phyloP scores from a whole-genome alignment of 768 basidiomycete genomes.

The Suillus variegatus region DNA sequence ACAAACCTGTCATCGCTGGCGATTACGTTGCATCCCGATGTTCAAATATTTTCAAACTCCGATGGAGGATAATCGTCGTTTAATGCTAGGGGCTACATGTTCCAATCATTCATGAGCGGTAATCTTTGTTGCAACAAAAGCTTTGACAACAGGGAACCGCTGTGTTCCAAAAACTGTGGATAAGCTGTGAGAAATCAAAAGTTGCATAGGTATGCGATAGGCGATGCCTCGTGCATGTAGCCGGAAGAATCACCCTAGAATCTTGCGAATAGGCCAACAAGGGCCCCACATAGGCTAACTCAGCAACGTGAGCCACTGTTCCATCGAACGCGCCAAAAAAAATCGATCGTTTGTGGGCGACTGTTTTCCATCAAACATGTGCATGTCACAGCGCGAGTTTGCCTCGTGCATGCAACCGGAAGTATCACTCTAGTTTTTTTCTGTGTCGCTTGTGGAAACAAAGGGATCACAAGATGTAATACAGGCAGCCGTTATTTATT shows the following conservation, averaged over 20 bases:
- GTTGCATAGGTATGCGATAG: not conserved
- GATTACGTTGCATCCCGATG: not conserved
- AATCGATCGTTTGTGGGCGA: not conserved
- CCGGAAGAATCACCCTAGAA: not conserved
- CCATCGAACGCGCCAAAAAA: not conserved
- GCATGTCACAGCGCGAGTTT: not conserved
- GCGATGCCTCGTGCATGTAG: slow-evolving; percentile 2
- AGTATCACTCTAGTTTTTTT: not conserved
- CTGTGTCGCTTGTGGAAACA: not conserved
- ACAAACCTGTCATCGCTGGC: slow-evolving; percentile 2
- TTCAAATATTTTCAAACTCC: slow-evolving; percentile 3
- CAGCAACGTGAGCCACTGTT: not conserved
- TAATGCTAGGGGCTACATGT: not conserved
- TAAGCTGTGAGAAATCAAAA: not conserved
- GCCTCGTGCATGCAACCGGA: not conserved
- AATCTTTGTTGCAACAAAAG: not conserved
- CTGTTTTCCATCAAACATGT: not conserved
- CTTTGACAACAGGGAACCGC: not conserved
- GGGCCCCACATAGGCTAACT: not conserved
- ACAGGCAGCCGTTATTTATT: not conserved
- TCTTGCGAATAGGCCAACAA: not conserved
- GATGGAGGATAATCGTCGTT: not conserved
- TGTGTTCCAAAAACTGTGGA: not conserved
- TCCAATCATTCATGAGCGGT: not conserved
- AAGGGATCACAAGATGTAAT: not conserved